A percentile compares a stretch with the other conserved stretches of the same genome.
These are phyloP conservation scores for Microbotryum lychnidis-dioicae DNA, from an alignment of 1,284 basidiomycete species.

Conservation along the genomic window DNA sequence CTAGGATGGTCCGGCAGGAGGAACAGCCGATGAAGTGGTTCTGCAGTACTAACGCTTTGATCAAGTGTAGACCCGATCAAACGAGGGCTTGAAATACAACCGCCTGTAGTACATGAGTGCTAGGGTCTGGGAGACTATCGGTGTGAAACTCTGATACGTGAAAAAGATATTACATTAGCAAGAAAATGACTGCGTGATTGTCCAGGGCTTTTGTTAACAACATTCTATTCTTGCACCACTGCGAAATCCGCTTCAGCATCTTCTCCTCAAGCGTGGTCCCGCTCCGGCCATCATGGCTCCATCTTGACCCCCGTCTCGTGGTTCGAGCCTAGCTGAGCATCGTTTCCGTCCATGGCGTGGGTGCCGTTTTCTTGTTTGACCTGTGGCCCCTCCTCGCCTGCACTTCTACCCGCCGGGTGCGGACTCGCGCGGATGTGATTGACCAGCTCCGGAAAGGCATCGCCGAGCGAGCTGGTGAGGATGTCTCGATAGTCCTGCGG, in stretches of 20 bases:
- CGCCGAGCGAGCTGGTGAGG: constrained; percentile 23
- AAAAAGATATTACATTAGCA: too few species aligned
- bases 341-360: too few species aligned
- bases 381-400: background rate
- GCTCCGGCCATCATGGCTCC: background rate
- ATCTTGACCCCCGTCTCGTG: background rate
- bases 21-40: constrained; percentile 5
- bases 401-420: background rate
- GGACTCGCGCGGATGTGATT: background rate
- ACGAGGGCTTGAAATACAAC: too few species aligned
- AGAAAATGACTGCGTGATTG: too few species aligned
- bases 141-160: too few species aligned
- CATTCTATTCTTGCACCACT: too few species aligned
- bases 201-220: too few species aligned
- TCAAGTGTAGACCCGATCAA: background rate
- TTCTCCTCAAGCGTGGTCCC: background rate
- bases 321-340: too few species aligned
- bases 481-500: constrained; percentile 32
- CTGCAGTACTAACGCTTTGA: constrained; percentile 14
- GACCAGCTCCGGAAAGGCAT: constrained; percentile 32
- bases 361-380: background rate
- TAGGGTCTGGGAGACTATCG: too few species aligned
- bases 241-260: background rate
- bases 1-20: constrained; percentile 16
- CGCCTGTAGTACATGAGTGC: too few species aligned